Evolutionary conservation across 192 early-diverging fungal genomes (phyloP).

Genomic region (Entomortierella chlamydospora): DNA sequence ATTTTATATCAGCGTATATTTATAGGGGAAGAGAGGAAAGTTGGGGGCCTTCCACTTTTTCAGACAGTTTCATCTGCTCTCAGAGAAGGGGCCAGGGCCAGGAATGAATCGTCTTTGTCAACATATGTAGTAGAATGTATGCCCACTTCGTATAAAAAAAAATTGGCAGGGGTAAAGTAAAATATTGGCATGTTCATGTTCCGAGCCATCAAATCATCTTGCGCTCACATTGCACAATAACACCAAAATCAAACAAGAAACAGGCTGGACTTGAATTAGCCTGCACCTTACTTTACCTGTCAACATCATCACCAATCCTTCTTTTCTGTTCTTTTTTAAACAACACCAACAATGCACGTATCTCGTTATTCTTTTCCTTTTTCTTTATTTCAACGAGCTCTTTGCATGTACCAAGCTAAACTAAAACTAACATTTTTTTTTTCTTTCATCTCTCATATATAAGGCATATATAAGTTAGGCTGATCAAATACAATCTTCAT

Average conservation of each 20-base stretch:
- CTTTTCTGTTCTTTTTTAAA: neutral
- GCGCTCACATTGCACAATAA: conserved; percentile 33
- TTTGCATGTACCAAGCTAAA: no score
- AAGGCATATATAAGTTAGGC: no score
- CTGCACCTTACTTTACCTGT: neutral
- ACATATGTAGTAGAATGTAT: no score
- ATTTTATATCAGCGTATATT: conserved; percentile 3
- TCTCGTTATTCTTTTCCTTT: no score
- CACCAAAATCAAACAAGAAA: neutral
- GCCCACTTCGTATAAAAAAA: neutral
- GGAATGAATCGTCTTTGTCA: conserved; percentile 2
- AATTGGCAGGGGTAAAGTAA: neutral
- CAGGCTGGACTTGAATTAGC: neutral
- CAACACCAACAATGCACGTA: no score
- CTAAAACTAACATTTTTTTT: no score
- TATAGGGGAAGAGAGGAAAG: conserved; percentile 15
- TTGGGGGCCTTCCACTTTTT: conserved; percentile 4
- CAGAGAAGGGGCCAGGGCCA: neutral
- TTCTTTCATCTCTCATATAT: no score
- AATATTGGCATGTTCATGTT: neutral
- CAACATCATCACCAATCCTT: neutral
- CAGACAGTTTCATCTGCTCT: neutral
- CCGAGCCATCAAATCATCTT: conserved; percentile 32
- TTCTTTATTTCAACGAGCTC: no score
- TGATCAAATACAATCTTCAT: no score